Evolutionary conservation across 116 monocot genomes (phyloP).

Genomic region (Thalassia testudinum): DNA sequence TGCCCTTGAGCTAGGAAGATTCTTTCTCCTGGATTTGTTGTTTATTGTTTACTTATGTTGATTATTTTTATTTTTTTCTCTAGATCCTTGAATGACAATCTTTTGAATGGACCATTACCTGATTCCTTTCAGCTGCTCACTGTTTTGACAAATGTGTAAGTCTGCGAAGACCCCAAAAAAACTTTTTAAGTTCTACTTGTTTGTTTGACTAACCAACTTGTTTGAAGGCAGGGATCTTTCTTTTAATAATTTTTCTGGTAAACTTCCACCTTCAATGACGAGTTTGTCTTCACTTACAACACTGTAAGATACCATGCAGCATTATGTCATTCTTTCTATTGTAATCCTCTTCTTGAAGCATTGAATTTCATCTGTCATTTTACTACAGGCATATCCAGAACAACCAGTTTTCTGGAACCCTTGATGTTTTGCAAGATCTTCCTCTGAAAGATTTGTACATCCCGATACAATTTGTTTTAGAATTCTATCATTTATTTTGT

Average conservation of each 20-base stretch:
- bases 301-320: conserved; percentile 52
- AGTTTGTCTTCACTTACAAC: conserved; percentile 51
- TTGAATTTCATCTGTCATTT: background rate
- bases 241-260: conserved; percentile 66
- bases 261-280: conserved; percentile 59
- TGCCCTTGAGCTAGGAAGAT: background rate
- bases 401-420: conserved; percentile 67
- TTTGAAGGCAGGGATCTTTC: conserved; percentile 65
- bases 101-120: conserved; percentile 62
- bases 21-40: background rate
- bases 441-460: conserved; percentile 80
- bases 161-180: background rate
- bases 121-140: conserved; percentile 64
- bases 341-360: background rate
- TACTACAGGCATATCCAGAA: conserved; percentile 59
- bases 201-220: background rate
- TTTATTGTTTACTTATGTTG: background rate
- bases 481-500: conserved; percentile 5
- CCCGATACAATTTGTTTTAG: background rate
- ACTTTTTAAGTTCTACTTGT: background rate
- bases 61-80: conserved; percentile 4
- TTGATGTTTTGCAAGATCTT: conserved; percentile 78
- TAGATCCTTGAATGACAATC: conserved; percentile 74
- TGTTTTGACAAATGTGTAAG: conserved; percentile 71
- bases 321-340: background rate